Conservation (phyloP, 148 eudicot genomes). For the Selenicereus undatus region DNA sequence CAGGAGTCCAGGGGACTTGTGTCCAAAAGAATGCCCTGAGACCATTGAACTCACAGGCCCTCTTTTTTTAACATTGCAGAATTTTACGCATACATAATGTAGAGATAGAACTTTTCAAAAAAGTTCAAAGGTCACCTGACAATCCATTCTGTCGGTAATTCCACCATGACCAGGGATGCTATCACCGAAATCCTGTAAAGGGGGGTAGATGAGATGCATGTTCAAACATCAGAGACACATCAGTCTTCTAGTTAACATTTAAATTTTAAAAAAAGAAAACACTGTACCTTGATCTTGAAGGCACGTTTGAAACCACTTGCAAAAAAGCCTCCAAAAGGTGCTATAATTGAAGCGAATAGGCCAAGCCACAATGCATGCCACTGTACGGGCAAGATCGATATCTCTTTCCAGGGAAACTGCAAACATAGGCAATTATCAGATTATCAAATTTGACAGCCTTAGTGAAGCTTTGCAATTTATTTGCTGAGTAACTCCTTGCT, state of each 20-base stretch:
- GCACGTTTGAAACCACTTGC: slow-evolving; percentile 99
- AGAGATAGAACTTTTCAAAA: background rate
- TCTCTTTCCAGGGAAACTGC: slow-evolving; percentile 89
- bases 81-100: background rate
- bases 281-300: slow-evolving; percentile 84
- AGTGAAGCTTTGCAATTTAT: background rate
- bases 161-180: slow-evolving; percentile 99
- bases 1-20: background rate
- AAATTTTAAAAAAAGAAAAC: background rate
- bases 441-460: background rate
- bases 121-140: slow-evolving; percentile 55
- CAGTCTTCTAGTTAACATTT: background rate
- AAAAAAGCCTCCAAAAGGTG: slow-evolving; percentile 98
- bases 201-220: background rate
- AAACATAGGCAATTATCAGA: slow-evolving; percentile 22
- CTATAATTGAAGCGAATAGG: slow-evolving; percentile 87
- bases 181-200: slow-evolving; percentile 87
- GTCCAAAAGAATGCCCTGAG: background rate
- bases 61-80: background rate
- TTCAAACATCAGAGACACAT: background rate
- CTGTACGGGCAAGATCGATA: slow-evolving; percentile 79
- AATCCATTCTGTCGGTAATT: slow-evolving; percentile 97
- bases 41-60: background rate
- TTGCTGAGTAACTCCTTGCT: background rate
- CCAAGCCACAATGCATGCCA: slow-evolving; percentile 94